A percentile compares a stretch with the other conserved stretches of the same genome.
Conservation (phyloP, 2,329 filamentous ascomycete species). For the Neocucurbitaria cava region DNA sequence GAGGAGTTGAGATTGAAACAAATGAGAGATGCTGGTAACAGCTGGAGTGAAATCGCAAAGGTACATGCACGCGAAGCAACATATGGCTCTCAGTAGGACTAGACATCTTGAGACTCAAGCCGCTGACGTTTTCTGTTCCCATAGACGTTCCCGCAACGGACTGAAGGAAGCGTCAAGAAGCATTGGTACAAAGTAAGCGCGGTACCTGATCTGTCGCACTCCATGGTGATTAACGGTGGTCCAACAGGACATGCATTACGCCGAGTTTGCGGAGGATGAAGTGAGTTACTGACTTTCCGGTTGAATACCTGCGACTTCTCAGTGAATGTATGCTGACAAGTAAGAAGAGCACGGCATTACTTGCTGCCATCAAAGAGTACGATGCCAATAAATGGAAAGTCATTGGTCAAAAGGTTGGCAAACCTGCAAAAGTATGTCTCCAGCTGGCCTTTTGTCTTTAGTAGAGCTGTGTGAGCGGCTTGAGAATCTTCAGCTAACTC, state of each 20-base stretch:
- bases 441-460: slow-evolving; percentile 8
- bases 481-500: slow-evolving; percentile 20
- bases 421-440: slow-evolving; percentile 83
- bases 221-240: slow-evolving; percentile 29
- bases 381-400: slow-evolving; percentile 99
- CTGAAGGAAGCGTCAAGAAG: slow-evolving; percentile 98
- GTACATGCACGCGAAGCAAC: slow-evolving; percentile 54
- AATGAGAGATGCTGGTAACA: slow-evolving; percentile 91
- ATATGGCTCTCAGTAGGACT: not conserved
- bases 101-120: not conserved
- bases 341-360: slow-evolving; percentile 74
- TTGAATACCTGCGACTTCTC: slow-evolving; percentile 3
- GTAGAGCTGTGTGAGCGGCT: slow-evolving; percentile 1
- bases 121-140: slow-evolving; percentile 25
- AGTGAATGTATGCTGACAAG: slow-evolving; percentile 32
- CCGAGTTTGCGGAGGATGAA: slow-evolving; percentile 97
- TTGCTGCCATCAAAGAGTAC: slow-evolving; percentile 97
- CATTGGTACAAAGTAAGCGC: slow-evolving; percentile 93
- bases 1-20: slow-evolving; percentile 92
- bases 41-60: slow-evolving; percentile 99
- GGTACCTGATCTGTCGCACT: slow-evolving; percentile 15
- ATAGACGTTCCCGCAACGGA: slow-evolving; percentile 88
- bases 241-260: slow-evolving; percentile 94
- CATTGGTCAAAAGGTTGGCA: slow-evolving; percentile 95
- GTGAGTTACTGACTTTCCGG: slow-evolving; percentile 56